These are phyloP conservation scores for Lizonia empirigonia DNA, from an alignment of 2,329 filamentous ascomycete genomes.

Conservation along the genomic window DNA sequence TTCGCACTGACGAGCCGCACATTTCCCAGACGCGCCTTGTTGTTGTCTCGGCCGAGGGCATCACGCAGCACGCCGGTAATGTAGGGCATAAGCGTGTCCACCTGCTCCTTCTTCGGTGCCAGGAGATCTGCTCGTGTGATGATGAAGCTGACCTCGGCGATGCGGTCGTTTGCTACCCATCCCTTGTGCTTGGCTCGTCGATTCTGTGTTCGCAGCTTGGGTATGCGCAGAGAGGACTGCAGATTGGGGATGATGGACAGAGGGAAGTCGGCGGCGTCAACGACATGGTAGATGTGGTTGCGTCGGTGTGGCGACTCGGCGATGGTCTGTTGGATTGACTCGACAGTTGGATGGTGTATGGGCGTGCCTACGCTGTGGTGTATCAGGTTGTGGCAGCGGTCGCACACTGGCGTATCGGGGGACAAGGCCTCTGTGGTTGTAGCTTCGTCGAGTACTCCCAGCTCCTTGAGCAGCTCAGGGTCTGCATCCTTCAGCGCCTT, in stretches of 20 bases:
- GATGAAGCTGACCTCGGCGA: constrained; percentile 84
- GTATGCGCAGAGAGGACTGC: constrained; percentile 70
- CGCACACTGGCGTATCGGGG: constrained; percentile 68
- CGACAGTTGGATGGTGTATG: constrained; percentile 80
- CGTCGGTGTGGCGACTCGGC: constrained; percentile 85
- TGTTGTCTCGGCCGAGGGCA: constrained; percentile 70
- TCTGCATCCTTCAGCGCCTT: constrained; percentile 42
- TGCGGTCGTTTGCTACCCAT: constrained; percentile 67
- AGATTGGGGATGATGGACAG: constrained; percentile 87
- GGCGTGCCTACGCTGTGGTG: constrained; percentile 75
- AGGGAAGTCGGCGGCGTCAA: constrained; percentile 96
- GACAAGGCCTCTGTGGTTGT: constrained; percentile 19
- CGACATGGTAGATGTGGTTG: constrained; percentile 93
- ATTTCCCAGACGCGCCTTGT: constrained; percentile 82
- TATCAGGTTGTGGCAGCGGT: constrained; percentile 81
- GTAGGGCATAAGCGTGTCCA: constrained; percentile 86
- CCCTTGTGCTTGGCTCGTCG: constrained; percentile 71
- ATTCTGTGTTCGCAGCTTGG: constrained; percentile 78
- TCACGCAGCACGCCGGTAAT: constrained; percentile 77
- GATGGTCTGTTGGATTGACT: constrained; percentile 82
- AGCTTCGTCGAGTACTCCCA: constrained; percentile 35
- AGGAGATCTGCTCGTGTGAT: constrained; percentile 88
- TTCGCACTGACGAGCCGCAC: constrained; percentile 85
- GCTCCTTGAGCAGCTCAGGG: constrained; percentile 33
- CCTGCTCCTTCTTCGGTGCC: constrained; percentile 80